Evolutionary conservation across 345 rosid genomes (phyloP).

Genomic region (Citrus medica): DNA sequence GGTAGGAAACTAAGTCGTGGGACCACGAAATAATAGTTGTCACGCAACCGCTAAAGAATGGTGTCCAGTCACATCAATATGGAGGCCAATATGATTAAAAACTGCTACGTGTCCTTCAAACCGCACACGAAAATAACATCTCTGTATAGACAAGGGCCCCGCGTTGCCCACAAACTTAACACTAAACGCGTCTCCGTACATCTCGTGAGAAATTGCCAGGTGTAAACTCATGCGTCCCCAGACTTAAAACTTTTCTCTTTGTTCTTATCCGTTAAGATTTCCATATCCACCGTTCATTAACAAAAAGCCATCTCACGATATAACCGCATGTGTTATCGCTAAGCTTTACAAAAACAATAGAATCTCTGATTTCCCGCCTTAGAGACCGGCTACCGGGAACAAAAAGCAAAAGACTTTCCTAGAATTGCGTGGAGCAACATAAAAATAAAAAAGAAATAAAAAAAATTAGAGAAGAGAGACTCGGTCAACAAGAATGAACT

Average conservation of each 20-base stretch:
- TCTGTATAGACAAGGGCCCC: background rate
- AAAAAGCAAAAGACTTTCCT: background rate
- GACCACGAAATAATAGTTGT: background rate
- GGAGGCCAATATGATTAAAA: background rate
- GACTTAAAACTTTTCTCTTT: too few relatives aligned
- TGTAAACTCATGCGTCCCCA: background rate
- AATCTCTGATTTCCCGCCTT: conserved; percentile 27
- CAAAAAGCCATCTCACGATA: background rate
- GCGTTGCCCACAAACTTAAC: background rate
- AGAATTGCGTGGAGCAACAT: conserved; percentile 11
- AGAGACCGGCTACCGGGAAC: conserved; percentile 20
- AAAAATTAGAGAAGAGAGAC: conserved; percentile 1
- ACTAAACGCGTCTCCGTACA: background rate
- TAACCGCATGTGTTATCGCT: background rate
- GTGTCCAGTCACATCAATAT: background rate
- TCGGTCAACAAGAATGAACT: conserved; percentile 17
- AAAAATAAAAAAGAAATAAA: background rate
- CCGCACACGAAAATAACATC: background rate
- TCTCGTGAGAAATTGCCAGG: background rate
- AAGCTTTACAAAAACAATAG: background rate
- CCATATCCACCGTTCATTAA: background rate
- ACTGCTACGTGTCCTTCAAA: conserved; percentile 5
- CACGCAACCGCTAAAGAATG: background rate
- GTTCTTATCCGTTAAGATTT: background rate
- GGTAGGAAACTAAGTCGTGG: background rate